A percentile compares a stretch with the other conserved stretches of the same genome.
Evolutionary conservation across 768 basidiomycete genomes (phyloP).

Genomic region (Xerocomellus chrysenteron): DNA sequence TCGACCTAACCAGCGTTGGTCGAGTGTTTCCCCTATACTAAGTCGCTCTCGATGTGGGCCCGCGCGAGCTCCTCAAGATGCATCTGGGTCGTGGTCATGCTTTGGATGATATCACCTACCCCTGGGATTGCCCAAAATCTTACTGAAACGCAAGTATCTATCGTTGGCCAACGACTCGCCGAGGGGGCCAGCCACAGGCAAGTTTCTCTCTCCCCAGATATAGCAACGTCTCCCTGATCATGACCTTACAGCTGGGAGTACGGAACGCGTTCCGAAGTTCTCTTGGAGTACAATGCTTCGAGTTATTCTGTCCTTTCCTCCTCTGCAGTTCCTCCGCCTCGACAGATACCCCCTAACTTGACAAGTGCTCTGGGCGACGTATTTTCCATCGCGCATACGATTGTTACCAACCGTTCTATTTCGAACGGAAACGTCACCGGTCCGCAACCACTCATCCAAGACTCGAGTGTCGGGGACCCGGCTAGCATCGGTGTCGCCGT

Average conservation of each 20-base stretch:
- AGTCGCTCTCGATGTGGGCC: not conserved
- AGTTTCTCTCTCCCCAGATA: slow-evolving; percentile 1
- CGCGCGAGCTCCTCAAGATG: not conserved
- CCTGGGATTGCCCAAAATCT: slow-evolving; percentile 34
- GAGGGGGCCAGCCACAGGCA: slow-evolving; percentile 44
- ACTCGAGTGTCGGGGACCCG: slow-evolving; percentile 73
- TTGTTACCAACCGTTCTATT: slow-evolving; percentile 47
- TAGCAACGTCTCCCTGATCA: not conserved
- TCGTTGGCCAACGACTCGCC: slow-evolving; percentile 37
- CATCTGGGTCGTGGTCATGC: not conserved
- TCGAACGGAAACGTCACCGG: slow-evolving; percentile 44
- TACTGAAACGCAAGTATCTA: slow-evolving; percentile 35
- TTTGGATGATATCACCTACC: slow-evolving; percentile 5
- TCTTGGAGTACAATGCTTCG: slow-evolving; percentile 49
- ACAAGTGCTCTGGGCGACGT: slow-evolving; percentile 49
- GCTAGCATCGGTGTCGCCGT: slow-evolving; percentile 74
- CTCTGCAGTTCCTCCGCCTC: slow-evolving; percentile 27
- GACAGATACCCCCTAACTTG: slow-evolving; percentile 14
- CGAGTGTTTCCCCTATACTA: not conserved
- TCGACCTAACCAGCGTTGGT: too few relatives aligned
- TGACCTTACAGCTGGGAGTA: slow-evolving; percentile 47
- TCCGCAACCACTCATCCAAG: slow-evolving; percentile 57
- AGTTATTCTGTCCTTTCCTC: slow-evolving; percentile 45
- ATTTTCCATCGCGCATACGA: slow-evolving; percentile 49
- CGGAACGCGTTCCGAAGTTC: slow-evolving; percentile 49